phyloP scores from a whole-genome alignment of 2,329 filamentous ascomycete genomes.

The Verticillium tricorpus region DNA sequence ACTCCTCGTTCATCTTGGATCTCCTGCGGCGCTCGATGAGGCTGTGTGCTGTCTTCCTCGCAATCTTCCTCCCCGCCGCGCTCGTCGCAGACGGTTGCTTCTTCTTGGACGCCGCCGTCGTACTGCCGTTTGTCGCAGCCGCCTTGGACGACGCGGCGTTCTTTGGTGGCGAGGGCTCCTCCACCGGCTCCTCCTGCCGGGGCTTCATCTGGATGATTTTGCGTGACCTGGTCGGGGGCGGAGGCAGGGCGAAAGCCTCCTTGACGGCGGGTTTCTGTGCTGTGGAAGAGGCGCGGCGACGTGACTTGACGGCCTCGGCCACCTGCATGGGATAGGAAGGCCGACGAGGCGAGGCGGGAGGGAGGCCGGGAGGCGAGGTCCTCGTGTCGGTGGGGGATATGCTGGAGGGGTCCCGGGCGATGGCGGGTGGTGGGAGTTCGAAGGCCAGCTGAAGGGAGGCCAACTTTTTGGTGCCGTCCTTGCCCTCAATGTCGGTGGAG shows the following conservation, averaged over 20 bases:
- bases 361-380: conserved; percentile 18
- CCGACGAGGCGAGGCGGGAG: conserved; percentile 12
- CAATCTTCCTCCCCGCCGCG: conserved; percentile 88
- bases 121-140: conserved; percentile 6
- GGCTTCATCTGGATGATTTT: conserved; percentile 99
- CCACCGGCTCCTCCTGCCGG: conserved; percentile 30
- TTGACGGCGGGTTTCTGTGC: conserved; percentile 41
- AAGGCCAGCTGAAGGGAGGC: conserved; percentile 63
- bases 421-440: conserved; percentile 71
- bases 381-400: conserved; percentile 36
- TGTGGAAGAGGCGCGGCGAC: conserved; percentile 42
- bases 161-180: conserved; percentile 3
- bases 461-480: conserved; percentile 60
- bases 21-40: conserved; percentile 84
- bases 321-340: conserved; percentile 41
- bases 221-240: conserved; percentile 83
- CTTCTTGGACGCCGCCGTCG: conserved; percentile 49
- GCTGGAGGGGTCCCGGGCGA: conserved; percentile 45
- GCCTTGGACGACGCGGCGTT: conserved; percentile 3
- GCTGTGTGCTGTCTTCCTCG: conserved; percentile 92
- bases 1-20: conserved; percentile 99
- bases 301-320: conserved; percentile 48
- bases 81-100: conserved; percentile 74
- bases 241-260: conserved; percentile 75
- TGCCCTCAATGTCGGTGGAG: conserved; percentile 72